Conservation (phyloP, 306 rosid species). For the Geum urbanum region DNA sequence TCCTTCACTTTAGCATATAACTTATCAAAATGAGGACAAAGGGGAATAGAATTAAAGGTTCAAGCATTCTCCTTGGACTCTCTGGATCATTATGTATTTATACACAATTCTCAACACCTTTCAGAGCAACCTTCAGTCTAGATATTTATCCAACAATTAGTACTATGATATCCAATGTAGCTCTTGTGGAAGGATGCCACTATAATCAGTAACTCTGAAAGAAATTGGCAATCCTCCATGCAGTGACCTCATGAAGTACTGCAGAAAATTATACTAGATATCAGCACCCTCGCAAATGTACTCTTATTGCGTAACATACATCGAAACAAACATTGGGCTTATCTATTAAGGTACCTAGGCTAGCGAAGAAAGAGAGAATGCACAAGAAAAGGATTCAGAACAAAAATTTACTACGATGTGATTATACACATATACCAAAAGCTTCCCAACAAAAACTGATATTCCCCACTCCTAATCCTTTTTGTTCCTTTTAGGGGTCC, state of each 20-base stretch:
- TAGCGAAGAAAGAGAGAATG: background rate
- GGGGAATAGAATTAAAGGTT: conserved; percentile 4
- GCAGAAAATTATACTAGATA: conserved; percentile 47
- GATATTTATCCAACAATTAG: conserved; percentile 30
- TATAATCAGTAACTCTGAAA: conserved; percentile 37
- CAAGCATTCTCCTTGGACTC: conserved; percentile 20
- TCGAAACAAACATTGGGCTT: conserved; percentile 25
- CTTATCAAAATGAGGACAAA: background rate
- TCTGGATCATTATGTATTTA: conserved; percentile 20
- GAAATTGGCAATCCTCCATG: conserved; percentile 45
- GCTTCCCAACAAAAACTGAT: background rate
- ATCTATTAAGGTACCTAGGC: conserved; percentile 16
- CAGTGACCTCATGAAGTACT: conserved; percentile 44
- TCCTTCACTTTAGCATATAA: conserved; percentile 4
- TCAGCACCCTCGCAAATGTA: conserved; percentile 41
- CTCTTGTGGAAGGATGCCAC: conserved; percentile 36
- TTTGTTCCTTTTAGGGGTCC: background rate
- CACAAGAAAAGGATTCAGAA: background rate
- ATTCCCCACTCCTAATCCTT: background rate
- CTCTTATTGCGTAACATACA: conserved; percentile 30
- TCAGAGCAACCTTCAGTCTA: conserved; percentile 30
- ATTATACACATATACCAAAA: background rate
- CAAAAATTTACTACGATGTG: background rate
- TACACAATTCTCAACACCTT: conserved; percentile 25
- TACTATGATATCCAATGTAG: conserved; percentile 30